phyloP scores from a whole-genome alignment of 108 stramenopile species.

The Mediolabrus comicus region DNA sequence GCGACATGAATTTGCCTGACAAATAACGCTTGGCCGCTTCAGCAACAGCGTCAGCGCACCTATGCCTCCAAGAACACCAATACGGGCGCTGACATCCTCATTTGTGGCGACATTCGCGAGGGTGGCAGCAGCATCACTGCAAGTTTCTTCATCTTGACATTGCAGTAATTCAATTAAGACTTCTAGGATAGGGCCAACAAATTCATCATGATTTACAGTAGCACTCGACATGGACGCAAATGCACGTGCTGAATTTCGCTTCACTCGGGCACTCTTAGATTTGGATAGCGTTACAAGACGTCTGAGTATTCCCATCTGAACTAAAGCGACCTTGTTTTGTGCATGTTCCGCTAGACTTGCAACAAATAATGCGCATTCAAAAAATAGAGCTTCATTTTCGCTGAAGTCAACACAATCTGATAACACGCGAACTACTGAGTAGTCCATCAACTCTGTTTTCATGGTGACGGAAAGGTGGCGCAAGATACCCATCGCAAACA shows the following conservation, averaged over 20 bases:
- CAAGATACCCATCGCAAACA: conserved; percentile 59
- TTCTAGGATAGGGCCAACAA: conserved; percentile 11
- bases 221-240: conserved; percentile 29
- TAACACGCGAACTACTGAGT: conserved; percentile 57
- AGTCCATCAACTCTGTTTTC: conserved; percentile 60
- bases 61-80: conserved; percentile 23
- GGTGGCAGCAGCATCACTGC: conserved; percentile 17
- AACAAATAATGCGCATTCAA: conserved; percentile 39
- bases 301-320: conserved; percentile 34
- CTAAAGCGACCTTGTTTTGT: conserved; percentile 38
- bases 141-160: conserved; percentile 32
- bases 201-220: conserved; percentile 18
- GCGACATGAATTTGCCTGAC: conserved; percentile 9
- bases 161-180: conserved; percentile 23
- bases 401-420: conserved; percentile 35
- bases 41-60: conserved; percentile 8
- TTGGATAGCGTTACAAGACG: conserved; percentile 23
- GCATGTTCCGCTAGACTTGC: conserved; percentile 54
- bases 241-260: conserved; percentile 30
- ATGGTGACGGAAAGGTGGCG: conserved; percentile 66
- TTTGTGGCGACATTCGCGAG: conserved; percentile 23
- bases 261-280: conserved; percentile 10
- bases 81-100: conserved; percentile 3
- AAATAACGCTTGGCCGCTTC: conserved; percentile 7
- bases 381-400: conserved; percentile 39